Evolutionary conservation across 2,329 filamentous ascomycete genomes (phyloP), one percentile per base, ranked within the genome.

Genomic region (Lasiodiplodia citricola): DNA sequence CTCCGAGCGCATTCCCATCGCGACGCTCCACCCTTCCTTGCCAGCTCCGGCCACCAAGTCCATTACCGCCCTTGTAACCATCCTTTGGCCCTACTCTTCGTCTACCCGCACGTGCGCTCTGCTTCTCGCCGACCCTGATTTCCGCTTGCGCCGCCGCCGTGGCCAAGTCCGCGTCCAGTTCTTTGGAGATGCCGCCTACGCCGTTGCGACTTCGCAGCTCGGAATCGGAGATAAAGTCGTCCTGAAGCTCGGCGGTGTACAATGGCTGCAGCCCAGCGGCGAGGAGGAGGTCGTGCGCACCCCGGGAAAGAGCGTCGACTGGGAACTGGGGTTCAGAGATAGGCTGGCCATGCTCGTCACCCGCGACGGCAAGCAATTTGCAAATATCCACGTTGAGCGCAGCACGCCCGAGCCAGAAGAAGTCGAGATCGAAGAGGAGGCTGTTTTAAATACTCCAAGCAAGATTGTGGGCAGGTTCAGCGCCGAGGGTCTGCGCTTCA

Each of bases 11-110:
- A 62, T 75, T 37, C 73, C 73, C 35, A 80, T 80, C 41, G 72
- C 78, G 13, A 73, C 76, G 70, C 74, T 80, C 68, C 70, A 69
- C 41, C 79, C 78, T 51, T 71, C 75, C 66, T 74, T 78, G 21
- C 70, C 75, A 35, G 71, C 69, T 16, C 72, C 72, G 66, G 74
- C 77, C 23, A 74, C 76, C 21, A 77, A 76, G 72, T 74, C 77
- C 23, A 77, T 97, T 38, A 86, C 88, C 69, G 94, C 92, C 50
- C 84, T 92, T 18, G 88, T 97, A 25, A 95, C 93, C 10, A 88
- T 98, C 44, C 90, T 93, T 69, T 98, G 95, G 94, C 95, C 95
- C 0, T 97, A 93, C 80, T 97, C 92, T 72, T 91, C 91, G 25
- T 88, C 93, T 31, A 91, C 87, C 37, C 87, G 87, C 66, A 89